A percentile compares a stretch with the other conserved stretches of the same genome.
phyloP scores from a whole-genome alignment of 305 asterid species.

The Solanum hybrid region DNA sequence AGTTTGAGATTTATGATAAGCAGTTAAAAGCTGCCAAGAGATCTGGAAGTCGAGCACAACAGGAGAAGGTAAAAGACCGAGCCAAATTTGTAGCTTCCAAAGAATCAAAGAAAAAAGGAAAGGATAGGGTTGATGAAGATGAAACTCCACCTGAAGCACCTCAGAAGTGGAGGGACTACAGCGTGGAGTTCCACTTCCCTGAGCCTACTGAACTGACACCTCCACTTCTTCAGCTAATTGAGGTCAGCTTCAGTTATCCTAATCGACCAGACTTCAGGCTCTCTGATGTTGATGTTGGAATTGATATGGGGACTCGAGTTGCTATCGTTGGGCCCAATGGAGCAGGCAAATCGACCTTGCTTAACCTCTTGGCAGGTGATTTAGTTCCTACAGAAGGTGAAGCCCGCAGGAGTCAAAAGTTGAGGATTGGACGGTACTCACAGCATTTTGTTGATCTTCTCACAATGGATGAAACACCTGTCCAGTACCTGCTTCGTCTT shows the following conservation, averaged over 20 bases:
- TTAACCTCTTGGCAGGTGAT: conserved; percentile 79
- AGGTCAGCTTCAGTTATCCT: conserved; percentile 68
- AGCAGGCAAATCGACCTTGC: conserved; percentile 75
- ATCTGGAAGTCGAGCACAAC: conserved; percentile 65
- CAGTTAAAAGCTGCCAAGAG: conserved; percentile 72
- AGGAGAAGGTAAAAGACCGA: conserved; percentile 76
- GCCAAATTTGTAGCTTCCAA: conserved; percentile 67
- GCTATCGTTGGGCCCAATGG: conserved; percentile 90
- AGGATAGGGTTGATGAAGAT: conserved; percentile 65
- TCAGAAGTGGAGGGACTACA: conserved; percentile 72
- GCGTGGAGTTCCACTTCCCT: conserved; percentile 82
- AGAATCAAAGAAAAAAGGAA: conserved; percentile 62
- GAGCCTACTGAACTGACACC: conserved; percentile 69
- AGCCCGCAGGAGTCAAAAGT: conserved; percentile 62
- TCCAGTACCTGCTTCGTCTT: conserved; percentile 73
- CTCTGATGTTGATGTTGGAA: conserved; percentile 65
- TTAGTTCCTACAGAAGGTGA: conserved; percentile 59
- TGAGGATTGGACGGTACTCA: conserved; percentile 72
- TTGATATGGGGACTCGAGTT: conserved; percentile 87
- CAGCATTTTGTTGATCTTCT: conserved; percentile 82
- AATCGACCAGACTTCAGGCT: conserved; percentile 60
- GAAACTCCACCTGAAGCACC: conserved; percentile 56
- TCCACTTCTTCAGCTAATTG: conserved; percentile 60
- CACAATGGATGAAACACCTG: conserved; percentile 81
- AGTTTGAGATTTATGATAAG: conserved; percentile 64